Evolutionary conservation across 345 rosid genomes (phyloP).

Genomic region (Hirschfeldia incana): DNA sequence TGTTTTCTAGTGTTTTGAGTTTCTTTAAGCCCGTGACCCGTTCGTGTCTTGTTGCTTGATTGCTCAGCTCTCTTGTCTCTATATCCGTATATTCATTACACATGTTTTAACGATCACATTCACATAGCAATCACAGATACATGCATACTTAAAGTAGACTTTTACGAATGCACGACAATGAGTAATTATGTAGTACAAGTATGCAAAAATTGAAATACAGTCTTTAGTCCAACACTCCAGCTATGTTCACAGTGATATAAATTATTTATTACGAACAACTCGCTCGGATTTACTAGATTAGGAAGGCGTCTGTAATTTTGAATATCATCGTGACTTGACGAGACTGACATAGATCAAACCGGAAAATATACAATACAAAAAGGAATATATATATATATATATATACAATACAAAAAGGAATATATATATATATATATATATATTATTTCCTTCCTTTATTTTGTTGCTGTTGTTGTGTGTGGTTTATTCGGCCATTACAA

Average conservation of each 20-base stretch:
- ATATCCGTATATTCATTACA: background rate
- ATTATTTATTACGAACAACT: background rate
- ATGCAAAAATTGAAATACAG: slow-evolving; percentile 7
- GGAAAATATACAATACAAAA: background rate
- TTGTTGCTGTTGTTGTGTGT: no score
- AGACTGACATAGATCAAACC: slow-evolving; percentile 9
- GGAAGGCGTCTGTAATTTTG: background rate
- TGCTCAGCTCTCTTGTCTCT: slow-evolving; percentile 7
- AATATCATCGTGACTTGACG: slow-evolving; percentile 6
- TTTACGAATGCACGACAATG: slow-evolving; percentile 10
- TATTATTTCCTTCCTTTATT: no score
- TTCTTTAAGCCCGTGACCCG: slow-evolving; percentile 28
- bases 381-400: slow-evolving; percentile 10
- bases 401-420: no score
- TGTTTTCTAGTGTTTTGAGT: slow-evolving; percentile 5
- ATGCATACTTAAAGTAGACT: slow-evolving; percentile 13
- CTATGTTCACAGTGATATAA: background rate
- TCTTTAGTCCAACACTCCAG: background rate
- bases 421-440: no score
- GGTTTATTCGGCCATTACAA: slow-evolving; percentile 5
- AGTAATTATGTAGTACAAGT: background rate
- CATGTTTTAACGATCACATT: background rate
- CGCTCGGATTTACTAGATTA: background rate
- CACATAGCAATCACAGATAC: slow-evolving; percentile 2
- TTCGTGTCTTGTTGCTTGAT: slow-evolving; percentile 32